phyloP scores from a whole-genome alignment of 352 stramenopile genomes.

The Thraustotheca clavata region DNA sequence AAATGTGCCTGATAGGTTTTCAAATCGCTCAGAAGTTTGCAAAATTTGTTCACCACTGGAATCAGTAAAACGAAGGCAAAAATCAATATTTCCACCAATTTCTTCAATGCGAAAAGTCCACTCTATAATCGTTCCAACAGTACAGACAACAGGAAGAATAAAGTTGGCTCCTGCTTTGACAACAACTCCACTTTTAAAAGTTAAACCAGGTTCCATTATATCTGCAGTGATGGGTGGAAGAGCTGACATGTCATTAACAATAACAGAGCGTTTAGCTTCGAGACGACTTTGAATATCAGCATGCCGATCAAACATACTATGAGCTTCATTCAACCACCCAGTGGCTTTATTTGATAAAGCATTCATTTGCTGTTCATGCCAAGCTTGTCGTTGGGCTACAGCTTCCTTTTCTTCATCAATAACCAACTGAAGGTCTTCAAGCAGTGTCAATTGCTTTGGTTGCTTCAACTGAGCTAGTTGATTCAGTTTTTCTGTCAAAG shows the following conservation, averaged over 20 bases:
- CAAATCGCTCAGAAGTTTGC: slow-evolving; percentile 41
- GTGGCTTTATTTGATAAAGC: neutral
- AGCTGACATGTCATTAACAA: neutral
- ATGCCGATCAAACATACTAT: neutral
- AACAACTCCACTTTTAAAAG: slow-evolving; percentile 66
- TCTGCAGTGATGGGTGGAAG: slow-evolving; percentile 1
- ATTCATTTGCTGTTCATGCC: neutral
- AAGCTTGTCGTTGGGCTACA: neutral
- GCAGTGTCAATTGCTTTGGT: neutral
- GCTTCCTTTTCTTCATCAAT: slow-evolving; percentile 8
- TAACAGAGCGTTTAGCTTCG: neutral
- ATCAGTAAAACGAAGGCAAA: slow-evolving; percentile 29
- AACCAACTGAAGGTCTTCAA: neutral
- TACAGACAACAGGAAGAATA: slow-evolving; percentile 59
- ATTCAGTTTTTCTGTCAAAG: slow-evolving; percentile 16
- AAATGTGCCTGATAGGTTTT: slow-evolving; percentile 42
- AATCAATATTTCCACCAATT: slow-evolving; percentile 50
- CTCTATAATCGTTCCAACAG: slow-evolving; percentile 48
- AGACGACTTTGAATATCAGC: neutral
- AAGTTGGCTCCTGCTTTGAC: slow-evolving; percentile 71
- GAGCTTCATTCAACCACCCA: slow-evolving; percentile 2
- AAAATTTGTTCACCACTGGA: slow-evolving; percentile 20
- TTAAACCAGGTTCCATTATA: slow-evolving; percentile 56
- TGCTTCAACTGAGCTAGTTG: slow-evolving; percentile 11
- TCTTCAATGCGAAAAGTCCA: slow-evolving; percentile 76